These are phyloP conservation scores for Scutellaria galericulata DNA, from an alignment of 257 asterid species.

Conservation along the genomic window DNA sequence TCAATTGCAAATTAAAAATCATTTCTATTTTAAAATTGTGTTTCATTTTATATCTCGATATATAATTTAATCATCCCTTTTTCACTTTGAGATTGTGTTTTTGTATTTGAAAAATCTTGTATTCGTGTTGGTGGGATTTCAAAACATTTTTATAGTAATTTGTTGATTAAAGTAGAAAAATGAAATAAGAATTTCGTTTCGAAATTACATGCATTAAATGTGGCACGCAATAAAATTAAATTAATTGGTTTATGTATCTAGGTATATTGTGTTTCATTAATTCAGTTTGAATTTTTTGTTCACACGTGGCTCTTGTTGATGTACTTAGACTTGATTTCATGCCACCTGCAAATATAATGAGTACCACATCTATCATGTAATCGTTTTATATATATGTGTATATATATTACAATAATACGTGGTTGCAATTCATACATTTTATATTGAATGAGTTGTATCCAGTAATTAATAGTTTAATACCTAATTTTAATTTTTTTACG, in stretches of 20 bases:
- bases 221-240: constrained; percentile 1
- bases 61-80: no score
- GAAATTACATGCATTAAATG: constrained; percentile 14
- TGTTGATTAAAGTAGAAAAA: not conserved
- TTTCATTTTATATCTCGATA: not conserved
- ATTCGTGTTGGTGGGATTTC: no score
- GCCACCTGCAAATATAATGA: constrained; percentile 21
- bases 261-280: not conserved
- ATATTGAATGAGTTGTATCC: no score
- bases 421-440: no score
- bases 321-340: not conserved
- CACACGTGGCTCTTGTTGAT: constrained; percentile 21
- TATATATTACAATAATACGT: no score
- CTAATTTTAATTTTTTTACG: not conserved
- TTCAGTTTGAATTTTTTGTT: not conserved
- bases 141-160: not conserved
- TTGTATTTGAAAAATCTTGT: no score
- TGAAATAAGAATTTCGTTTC: not conserved
- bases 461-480: not conserved
- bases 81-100: no score
- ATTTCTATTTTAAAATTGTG: not conserved
- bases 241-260: not conserved
- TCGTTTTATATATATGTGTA: no score
- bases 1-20: no score
- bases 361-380: not conserved